phyloP scores from a whole-genome alignment of 2,329 filamentous ascomycete species.

The Aspergillus fischeri region DNA sequence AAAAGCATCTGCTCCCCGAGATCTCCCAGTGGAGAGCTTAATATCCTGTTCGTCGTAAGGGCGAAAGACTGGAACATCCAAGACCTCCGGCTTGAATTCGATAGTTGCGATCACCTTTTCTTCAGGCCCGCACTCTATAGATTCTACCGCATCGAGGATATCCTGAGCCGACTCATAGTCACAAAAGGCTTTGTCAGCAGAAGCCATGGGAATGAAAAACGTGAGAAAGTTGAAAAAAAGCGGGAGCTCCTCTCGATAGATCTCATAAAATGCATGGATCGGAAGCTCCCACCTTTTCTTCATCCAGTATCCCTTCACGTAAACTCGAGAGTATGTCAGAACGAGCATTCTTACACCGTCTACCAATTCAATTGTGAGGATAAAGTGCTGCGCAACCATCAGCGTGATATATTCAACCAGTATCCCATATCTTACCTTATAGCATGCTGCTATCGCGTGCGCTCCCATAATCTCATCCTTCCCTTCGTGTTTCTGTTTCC shows the following conservation, averaged over 20 bases:
- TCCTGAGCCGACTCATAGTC: constrained; percentile 9
- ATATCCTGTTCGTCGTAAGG: constrained; percentile 7
- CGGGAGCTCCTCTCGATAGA: constrained; percentile 9
- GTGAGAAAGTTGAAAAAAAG: constrained; percentile 14
- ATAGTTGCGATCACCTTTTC: constrained; percentile 10
- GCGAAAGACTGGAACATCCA: constrained; percentile 10
- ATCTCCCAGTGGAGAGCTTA: constrained; percentile 2
- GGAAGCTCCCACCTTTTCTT: constrained; percentile 11
- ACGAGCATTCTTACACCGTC: constrained; percentile 15
- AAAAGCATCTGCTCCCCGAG: constrained; percentile 10
- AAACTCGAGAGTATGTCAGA: constrained; percentile 12
- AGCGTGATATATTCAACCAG: not conserved
- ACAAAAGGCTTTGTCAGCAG: constrained; percentile 10
- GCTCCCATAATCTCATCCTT: constrained; percentile 6
- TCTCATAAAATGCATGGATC: constrained; percentile 14
- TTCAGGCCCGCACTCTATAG: not conserved
- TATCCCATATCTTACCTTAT: constrained; percentile 9
- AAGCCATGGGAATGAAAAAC: constrained; percentile 15
- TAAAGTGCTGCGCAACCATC: constrained; percentile 14
- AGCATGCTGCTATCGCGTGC: constrained; percentile 11
- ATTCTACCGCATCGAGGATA: constrained; percentile 9
- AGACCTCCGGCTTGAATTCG: constrained; percentile 6
- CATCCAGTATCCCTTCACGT: constrained; percentile 13
- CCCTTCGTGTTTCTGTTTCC: not conserved
- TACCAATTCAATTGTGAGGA: constrained; percentile 15